Base-by-base conservation (phyloP, 192 early-diverging fungal genomes). In the Coemansia asiatica region DNA sequence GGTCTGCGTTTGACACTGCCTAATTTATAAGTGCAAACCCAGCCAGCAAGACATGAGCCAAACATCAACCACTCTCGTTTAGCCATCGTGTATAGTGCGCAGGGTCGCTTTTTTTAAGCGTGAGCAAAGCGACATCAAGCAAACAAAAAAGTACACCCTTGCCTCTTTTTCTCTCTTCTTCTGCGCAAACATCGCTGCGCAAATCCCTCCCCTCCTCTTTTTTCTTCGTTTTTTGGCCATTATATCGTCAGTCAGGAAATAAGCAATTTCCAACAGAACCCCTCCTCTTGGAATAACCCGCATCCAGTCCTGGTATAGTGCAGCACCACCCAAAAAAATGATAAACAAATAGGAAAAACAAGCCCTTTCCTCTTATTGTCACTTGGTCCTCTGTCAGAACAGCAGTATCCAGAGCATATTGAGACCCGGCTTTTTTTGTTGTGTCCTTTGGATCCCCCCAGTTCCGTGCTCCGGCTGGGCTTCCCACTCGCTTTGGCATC, bases 231-330 rank as follows among this genome's bases (percentile, higher is more conserved):
- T 50, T 19, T 50, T 49, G 47, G 16, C 47, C 51, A 26, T 54
- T 26, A 26, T 26, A 6, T 54, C 10, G 35, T 36, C 35, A 36
- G 35, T 10, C 35, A n/a, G 23, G 22, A 53, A 53, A 53, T 54
- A 54, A 36, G 10, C 35, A 36, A 36, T 54, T 54, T 26, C 51
- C 26, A 54, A 54, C 12, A 23, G 29, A 49, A 5, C 21, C 48
- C 15, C 25, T 55, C 25, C 25, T 19, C 58, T 46, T 60, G 60
- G 48, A n/a, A 61, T 48, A 50, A 61, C 46, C 28, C 60, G 60
- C 60, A 61, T 61, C 13, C 48, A 28, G 12, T 26, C 46, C 19
- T 25, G 60, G 60, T 61, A 61, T 61, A 61, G 60, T 61, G 60
- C 31, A 54, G 26, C 51, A 54, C 21, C 8, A 16, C 48, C 48